phyloP scores from a whole-genome alignment of 148 eudicot species.

The Silene latifolia region DNA sequence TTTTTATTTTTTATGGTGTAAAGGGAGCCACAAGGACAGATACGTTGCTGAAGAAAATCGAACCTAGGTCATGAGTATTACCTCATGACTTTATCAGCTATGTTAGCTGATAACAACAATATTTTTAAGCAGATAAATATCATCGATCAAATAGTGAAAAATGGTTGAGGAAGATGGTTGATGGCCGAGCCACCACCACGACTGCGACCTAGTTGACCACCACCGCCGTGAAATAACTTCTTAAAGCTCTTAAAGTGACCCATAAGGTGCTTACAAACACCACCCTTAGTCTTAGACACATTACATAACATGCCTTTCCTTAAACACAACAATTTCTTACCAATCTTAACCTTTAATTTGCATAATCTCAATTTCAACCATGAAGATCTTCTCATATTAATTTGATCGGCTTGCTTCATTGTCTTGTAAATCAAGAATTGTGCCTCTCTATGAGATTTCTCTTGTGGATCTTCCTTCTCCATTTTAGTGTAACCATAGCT shows the following conservation, averaged over 20 bases:
- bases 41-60: too few species aligned
- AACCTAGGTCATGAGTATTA: too few species aligned
- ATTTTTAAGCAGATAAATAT: not conserved
- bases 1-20: too few species aligned
- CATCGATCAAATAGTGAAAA: slow-evolving; percentile 16
- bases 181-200: slow-evolving; percentile 17
- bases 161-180: slow-evolving; percentile 36
- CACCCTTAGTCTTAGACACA: slow-evolving; percentile 33
- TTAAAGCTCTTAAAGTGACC: slow-evolving; percentile 38
- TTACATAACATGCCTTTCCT: slow-evolving; percentile 37
- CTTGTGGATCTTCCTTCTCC: slow-evolving; percentile 57
- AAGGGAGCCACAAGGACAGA: too few species aligned
- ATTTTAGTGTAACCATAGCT: slow-evolving; percentile 48
- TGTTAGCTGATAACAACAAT: too few species aligned
- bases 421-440: slow-evolving; percentile 77
- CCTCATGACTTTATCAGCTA: too few species aligned
- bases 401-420: slow-evolving; percentile 43
- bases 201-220: not conserved
- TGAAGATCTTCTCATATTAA: slow-evolving; percentile 15
- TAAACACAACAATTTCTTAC: slow-evolving; percentile 52
- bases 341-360: slow-evolving; percentile 65
- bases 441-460: slow-evolving; percentile 41
- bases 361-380: slow-evolving; percentile 49
- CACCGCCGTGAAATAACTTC: slow-evolving; percentile 35
- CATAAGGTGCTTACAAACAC: slow-evolving; percentile 36